Evolutionary conservation across 2,329 filamentous ascomycete genomes (phyloP).

Genomic region (Geoglossum cookeanum): DNA sequence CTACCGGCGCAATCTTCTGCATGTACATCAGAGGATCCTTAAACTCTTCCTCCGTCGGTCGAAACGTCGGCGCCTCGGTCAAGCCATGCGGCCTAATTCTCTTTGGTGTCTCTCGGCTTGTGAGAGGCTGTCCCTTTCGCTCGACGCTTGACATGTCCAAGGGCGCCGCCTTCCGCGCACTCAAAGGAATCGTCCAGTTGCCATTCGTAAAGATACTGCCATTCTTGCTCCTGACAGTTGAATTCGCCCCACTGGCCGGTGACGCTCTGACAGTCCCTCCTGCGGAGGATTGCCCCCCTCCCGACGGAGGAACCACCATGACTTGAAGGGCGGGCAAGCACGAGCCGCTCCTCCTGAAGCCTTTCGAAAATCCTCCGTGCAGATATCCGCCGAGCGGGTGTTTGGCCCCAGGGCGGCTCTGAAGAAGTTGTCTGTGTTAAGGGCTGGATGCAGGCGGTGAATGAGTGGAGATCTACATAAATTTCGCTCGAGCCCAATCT

Average conservation of each 20-base stretch:
- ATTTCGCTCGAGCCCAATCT: conserved; percentile 2
- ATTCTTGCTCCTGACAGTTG: conserved; percentile 1
- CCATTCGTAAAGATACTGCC: background rate
- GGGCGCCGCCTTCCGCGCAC: conserved; percentile 43
- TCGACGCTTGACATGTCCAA: conserved; percentile 82
- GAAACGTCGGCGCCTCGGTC: conserved; percentile 75
- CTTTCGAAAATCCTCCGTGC: background rate
- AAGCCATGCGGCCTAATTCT: conserved; percentile 67
- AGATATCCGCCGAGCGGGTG: background rate
- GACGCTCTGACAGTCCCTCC: conserved; percentile 15
- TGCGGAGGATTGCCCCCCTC: conserved; percentile 17
- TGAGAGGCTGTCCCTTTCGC: conserved; percentile 64
- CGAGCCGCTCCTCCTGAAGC: background rate
- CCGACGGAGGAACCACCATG: conserved; percentile 21
- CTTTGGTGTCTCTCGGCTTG: conserved; percentile 56
- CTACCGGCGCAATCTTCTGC: conserved; percentile 74
- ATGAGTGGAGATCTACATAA: background rate
- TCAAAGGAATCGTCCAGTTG: conserved; percentile 33
- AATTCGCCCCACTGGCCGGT: background rate
- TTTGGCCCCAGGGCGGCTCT: background rate
- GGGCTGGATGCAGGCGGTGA: background rate
- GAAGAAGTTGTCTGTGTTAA: background rate
- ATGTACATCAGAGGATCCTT: conserved; percentile 89
- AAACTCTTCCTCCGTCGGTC: conserved; percentile 84
- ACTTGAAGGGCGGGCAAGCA: conserved; percentile 1